Evolutionary conservation across 139 green algal species (phyloP), one percentile per base, ranked within the genome.

Genomic region (Auxenochlorella pyrenoidosa): DNA sequence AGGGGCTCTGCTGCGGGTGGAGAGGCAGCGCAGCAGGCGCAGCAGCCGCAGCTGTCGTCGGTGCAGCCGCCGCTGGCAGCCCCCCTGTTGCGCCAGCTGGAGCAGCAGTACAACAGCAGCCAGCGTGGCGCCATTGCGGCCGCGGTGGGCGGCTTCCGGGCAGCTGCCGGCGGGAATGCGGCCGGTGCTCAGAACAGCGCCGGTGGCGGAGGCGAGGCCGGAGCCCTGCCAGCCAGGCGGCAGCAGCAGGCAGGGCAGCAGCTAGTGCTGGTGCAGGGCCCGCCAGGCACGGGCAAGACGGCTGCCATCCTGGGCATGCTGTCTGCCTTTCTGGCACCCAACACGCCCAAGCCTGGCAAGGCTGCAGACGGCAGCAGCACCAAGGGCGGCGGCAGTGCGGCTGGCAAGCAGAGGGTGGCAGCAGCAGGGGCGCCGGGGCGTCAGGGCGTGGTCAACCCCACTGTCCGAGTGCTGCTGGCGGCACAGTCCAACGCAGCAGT

Each of bases 211-310:
- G 41, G 24, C 30, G 40, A 34, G 16, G 65, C 30, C 30, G 34
- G 2, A 19, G 21, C 79, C 3, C 22, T 1, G 26, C 38, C 51
- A 36, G 30, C 59, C 30, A 16, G 13, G 32, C 8, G 24, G 43
- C 75, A 82, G 75, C 43, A 89, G 93, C 79, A 96, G 97, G 16
- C 30, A 47, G 21, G 58, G 41, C 38, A 54, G 72, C 83, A 73
- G 63, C 94, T 96, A 63, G 89, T 93, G 19, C 89, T 97, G 24
- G 93, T 97, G 36, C 95, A 97, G 88, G 97, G 97, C 3, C 96
- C 96, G 0, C 96, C 97, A 12, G 97, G 97, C 71, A 99, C 97
- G 3, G 97, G 97, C 66, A 99, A 99, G 92, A 99, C 97, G 5
- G 94, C 98, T 89, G 98, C 95, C 26, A 93, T 96, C 43, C 88